A percentile compares a stretch with the other conserved stretches of the same genome.
phyloP scores from a whole-genome alignment of 768 basidiomycete species.

The Lyophyllum shimeji region DNA sequence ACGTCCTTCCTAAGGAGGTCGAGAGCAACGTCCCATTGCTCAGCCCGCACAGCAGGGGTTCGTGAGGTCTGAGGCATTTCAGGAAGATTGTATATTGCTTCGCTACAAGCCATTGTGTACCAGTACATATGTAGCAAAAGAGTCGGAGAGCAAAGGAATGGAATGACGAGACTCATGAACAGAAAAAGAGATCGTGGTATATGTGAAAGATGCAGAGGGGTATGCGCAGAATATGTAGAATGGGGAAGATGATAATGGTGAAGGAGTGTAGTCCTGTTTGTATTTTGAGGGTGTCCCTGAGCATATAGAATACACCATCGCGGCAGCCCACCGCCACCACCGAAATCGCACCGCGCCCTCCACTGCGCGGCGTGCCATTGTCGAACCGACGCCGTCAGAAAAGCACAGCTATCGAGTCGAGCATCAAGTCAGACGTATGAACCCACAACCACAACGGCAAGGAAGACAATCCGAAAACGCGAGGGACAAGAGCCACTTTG shows the following conservation, averaged over 20 bases:
- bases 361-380: background rate
- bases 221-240: background rate
- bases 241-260: background rate
- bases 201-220: background rate
- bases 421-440: background rate
- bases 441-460: background rate
- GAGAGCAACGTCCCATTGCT: conserved; percentile 24
- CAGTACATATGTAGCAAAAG: background rate
- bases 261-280: background rate
- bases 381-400: background rate
- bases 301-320: background rate
- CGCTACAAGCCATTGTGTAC: background rate
- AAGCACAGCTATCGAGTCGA: background rate
- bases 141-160: background rate
- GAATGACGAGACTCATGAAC: background rate
- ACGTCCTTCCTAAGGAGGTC: conserved; percentile 12
- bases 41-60: background rate
- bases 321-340: background rate
- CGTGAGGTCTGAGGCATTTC: background rate
- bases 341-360: background rate
- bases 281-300: background rate
- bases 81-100: background rate
- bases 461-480: background rate
- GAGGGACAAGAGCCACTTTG: background rate
- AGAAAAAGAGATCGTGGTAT: background rate